A percentile compares a stretch with the other conserved stretches of the same genome.
Conservation (phyloP, 352 stramenopile genomes). For the Phytophthora brassicae region DNA sequence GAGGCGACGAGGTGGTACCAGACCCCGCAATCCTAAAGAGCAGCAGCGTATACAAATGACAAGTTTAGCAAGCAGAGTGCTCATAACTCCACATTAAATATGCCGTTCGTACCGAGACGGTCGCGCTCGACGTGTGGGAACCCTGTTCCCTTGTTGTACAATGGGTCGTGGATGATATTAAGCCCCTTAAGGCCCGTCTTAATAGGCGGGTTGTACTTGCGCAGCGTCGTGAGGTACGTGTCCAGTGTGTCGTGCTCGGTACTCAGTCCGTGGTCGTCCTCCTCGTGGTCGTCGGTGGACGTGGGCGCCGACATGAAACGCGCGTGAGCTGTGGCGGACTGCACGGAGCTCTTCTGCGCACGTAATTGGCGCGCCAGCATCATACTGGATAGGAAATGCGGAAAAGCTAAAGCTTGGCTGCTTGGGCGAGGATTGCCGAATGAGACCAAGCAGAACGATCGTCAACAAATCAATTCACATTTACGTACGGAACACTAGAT, state of each 20-base stretch:
- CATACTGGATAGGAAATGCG: slow-evolving; percentile 4
- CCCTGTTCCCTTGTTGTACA: slow-evolving; percentile 90
- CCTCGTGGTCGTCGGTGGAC: slow-evolving; percentile 35
- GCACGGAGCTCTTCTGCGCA: slow-evolving; percentile 27
- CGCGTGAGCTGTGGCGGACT: slow-evolving; percentile 14
- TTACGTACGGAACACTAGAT: slow-evolving; percentile 13
- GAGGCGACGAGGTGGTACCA: slow-evolving; percentile 78
- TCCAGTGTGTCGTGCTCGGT: slow-evolving; percentile 49
- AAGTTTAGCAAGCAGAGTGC: not conserved
- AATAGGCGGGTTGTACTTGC: slow-evolving; percentile 81
- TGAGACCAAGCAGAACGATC: slow-evolving; percentile 19
- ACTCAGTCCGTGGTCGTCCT: slow-evolving; percentile 40
- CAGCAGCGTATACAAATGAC: not conserved
- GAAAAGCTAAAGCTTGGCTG: slow-evolving; percentile 15
- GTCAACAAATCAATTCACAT: not conserved
- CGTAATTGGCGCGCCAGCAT: slow-evolving; percentile 40
- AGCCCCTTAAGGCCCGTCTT: slow-evolving; percentile 79
- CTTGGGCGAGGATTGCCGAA: slow-evolving; percentile 28
- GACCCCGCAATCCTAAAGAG: slow-evolving; percentile 64
- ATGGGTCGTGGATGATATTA: slow-evolving; percentile 79
- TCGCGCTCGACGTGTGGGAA: slow-evolving; percentile 85
- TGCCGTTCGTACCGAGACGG: slow-evolving; percentile 59
- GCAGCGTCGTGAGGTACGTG: slow-evolving; percentile 58
- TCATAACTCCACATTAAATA: no score
- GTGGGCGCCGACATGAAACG: slow-evolving; percentile 31